phyloP scores from a whole-genome alignment of 163 green algal genomes.

The Scenedesmus sp. region DNA sequence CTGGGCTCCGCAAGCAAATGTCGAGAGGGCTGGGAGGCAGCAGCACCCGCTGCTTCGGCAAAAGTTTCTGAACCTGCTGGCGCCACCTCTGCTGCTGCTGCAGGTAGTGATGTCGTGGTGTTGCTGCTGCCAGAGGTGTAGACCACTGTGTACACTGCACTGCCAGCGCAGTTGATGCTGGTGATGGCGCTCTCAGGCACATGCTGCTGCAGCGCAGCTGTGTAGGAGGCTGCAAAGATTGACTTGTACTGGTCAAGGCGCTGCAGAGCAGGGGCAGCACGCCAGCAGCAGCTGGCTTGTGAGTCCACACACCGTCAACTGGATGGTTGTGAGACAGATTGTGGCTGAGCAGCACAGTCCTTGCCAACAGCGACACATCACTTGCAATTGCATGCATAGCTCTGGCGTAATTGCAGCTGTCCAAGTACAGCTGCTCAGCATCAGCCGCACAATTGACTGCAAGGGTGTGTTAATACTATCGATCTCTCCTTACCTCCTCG shows the following conservation, averaged over 20 bases:
- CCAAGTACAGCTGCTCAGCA: too few relatives aligned
- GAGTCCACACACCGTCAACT: too few relatives aligned
- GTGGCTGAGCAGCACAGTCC: too few relatives aligned
- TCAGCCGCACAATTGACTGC: too few relatives aligned
- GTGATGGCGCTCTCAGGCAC: background rate
- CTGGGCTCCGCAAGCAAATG: background rate
- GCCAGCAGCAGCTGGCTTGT: background rate
- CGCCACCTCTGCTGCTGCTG: background rate
- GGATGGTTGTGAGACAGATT: too few relatives aligned
- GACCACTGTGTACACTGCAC: background rate
- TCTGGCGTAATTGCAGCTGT: too few relatives aligned
- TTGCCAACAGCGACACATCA: too few relatives aligned
- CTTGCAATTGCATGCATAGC: too few relatives aligned
- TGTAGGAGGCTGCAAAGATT: background rate
- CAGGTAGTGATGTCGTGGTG: background rate
- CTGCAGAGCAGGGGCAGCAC: background rate
- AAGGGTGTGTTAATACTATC: too few relatives aligned
- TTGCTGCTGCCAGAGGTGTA: background rate
- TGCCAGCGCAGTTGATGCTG: background rate
- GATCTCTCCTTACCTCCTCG: background rate
- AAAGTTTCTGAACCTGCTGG: background rate
- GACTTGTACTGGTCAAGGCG: background rate
- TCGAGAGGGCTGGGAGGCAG: background rate
- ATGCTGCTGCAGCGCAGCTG: background rate
- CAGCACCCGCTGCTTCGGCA: background rate